phyloP scores from a whole-genome alignment of 139 green algal species.

The Chlamydomonas sp. region DNA sequence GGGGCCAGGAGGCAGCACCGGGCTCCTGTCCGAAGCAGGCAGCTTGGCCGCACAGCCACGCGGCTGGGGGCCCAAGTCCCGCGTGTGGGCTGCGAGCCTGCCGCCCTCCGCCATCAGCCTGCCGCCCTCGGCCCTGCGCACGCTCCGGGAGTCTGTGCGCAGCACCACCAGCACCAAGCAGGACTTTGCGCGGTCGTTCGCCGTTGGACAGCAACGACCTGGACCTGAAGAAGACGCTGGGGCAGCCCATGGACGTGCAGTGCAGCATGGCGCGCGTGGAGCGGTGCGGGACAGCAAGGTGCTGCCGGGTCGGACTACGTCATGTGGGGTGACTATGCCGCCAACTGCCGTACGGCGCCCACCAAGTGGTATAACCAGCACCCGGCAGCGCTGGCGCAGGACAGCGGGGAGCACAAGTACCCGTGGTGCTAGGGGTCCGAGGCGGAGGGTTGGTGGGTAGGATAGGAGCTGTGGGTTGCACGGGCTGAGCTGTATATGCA shows the following conservation, averaged over 20 bases:
- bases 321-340: conserved; percentile 36
- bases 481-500: too few species aligned
- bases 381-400: conserved; percentile 23
- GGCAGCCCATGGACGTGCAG: conserved; percentile 39
- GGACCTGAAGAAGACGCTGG: conserved; percentile 47
- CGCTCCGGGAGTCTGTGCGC: conserved; percentile 35
- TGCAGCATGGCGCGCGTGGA: conserved; percentile 31
- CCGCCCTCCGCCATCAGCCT: conserved; percentile 46
- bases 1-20: background rate
- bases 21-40: background rate
- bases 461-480: too few species aligned
- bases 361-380: conserved; percentile 40
- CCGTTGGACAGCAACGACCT: conserved; percentile 32
- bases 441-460: background rate
- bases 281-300: conserved; percentile 45
- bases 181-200: conserved; percentile 10
- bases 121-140: conserved; percentile 22
- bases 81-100: conserved; percentile 36
- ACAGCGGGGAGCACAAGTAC: conserved; percentile 33
- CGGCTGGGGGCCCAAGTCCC: conserved; percentile 23
- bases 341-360: conserved; percentile 34
- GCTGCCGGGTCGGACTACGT: conserved; percentile 29
- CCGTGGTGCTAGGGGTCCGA: conserved; percentile 30
- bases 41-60: background rate
- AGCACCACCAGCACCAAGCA: conserved; percentile 40